Evolutionary conservation across 345 rosid species (phyloP), one percentile per base, ranked within the genome.

Genomic region (Noccaea bulbosa): DNA sequence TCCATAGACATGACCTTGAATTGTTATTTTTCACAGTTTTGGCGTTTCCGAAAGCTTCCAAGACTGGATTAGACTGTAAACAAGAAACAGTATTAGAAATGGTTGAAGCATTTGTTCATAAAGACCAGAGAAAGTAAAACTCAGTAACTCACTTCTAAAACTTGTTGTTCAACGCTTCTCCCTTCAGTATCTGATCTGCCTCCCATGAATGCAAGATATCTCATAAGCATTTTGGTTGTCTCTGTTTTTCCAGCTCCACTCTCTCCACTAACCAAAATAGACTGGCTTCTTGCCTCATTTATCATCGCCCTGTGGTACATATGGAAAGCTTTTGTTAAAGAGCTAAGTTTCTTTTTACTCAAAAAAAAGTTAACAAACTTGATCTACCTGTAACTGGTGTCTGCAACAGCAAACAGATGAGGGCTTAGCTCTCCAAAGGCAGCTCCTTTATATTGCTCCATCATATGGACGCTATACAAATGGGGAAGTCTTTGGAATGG

Each of bases 221-320:
- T 81, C 97, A 91, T 91, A 8, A 89, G 91, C 93, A 88, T 87
- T 74, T 91, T 91, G 48, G 97, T 89, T 22, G 90, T 91, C 79
- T 91, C 97, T 52, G 98, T 92, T 78, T 89, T 92, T 68, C 96
- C 94, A 65, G 98, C 96, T 53, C 98, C 94, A n/a, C 98, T 92
- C 77, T 92, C 96, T 40, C 98, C 98, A 69, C 96, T 92, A 16
- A 86, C 86, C 62, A 85, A 78, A 67, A 83, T 87, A 11, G 95
- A 85, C 69, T 89, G 88, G 80, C 93, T 87, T 71, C 59, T 79
- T n/a, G 78, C 80, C 64, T 89, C 90, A 62, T 86, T 84, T 62
- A 81, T 89, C 91, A 87, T 86, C 74, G 90, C 89, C 82, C 85
- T 83, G 50, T 83, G 50, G 11, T 63, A 46, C 59, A 27, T 15